Percentiles rank a stretch among this genome's conserved stretches.
phyloP scores from a whole-genome alignment of 1,139 yeast species.

The Arxiozyma heterogenica region DNA sequence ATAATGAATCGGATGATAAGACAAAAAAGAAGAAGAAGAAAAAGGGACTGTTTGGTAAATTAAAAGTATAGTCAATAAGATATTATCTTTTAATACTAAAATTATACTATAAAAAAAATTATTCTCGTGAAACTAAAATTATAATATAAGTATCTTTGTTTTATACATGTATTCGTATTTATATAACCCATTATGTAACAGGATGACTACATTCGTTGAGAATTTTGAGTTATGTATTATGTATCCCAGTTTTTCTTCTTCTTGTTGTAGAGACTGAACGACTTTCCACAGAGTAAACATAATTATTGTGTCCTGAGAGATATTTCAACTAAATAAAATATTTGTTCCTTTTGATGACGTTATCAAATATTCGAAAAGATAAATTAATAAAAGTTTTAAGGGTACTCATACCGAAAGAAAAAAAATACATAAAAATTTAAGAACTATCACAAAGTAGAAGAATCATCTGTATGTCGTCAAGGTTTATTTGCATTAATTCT shows the following conservation, averaged over 20 bases:
- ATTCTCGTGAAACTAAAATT: neutral
- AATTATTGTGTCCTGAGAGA: too few relatives aligned
- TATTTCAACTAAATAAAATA: too few relatives aligned
- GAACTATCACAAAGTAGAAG: too few relatives aligned
- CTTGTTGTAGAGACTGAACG: neutral
- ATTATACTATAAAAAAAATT: too few relatives aligned
- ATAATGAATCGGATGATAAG: neutral
- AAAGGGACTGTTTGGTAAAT: constrained; percentile 5
- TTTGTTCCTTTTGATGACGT: neutral
- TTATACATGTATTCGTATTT: too few relatives aligned
- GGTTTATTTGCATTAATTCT: too few relatives aligned
- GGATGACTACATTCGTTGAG: neutral
- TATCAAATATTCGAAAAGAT: neutral
- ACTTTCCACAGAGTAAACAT: too few relatives aligned
- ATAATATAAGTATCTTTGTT: too few relatives aligned
- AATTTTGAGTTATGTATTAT: neutral
- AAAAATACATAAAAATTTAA: too few relatives aligned
- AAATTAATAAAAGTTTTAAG: neutral
- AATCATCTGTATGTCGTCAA: too few relatives aligned
- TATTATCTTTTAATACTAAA: too few relatives aligned
- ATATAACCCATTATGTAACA: neutral
- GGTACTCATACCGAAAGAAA: neutral
- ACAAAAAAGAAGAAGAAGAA: constrained; percentile 5
- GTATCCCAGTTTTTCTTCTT: neutral
- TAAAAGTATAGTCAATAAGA: neutral